Evolutionary conservation across 2,329 filamentous ascomycete species (phyloP).

Genomic region (Metarhizium robertsii): DNA sequence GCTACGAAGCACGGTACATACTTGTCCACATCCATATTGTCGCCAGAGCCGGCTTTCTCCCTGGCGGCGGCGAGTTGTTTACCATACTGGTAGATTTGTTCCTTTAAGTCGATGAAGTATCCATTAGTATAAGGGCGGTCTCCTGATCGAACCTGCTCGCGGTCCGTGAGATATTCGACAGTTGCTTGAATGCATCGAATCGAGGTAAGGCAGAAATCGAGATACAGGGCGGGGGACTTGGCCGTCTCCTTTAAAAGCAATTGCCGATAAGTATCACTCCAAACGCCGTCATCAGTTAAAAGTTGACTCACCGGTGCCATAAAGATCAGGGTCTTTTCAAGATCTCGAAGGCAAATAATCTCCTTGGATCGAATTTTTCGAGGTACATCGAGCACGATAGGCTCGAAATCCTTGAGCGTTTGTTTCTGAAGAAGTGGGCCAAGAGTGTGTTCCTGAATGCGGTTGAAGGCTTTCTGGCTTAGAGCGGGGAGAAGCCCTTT

Average conservation of each 20-base stretch:
- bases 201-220: constrained; percentile 82
- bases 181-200: constrained; percentile 86
- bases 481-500: constrained; percentile 49
- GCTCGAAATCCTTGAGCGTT: constrained; percentile 68
- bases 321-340: constrained; percentile 89
- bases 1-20: constrained; percentile 32
- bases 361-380: constrained; percentile 73
- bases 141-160: constrained; percentile 72
- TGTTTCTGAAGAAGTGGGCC: constrained; percentile 67
- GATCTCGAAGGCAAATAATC: constrained; percentile 82
- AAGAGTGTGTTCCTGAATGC: constrained; percentile 73
- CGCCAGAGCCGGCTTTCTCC: constrained; percentile 51
- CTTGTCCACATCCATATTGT: constrained; percentile 50
- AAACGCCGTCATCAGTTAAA: constrained; percentile 44
- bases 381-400: constrained; percentile 69
- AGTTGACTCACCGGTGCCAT: constrained; percentile 82
- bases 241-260: constrained; percentile 69
- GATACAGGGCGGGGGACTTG: constrained; percentile 61
- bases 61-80: constrained; percentile 70
- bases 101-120: constrained; percentile 93
- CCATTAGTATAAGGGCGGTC: constrained; percentile 91
- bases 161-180: constrained; percentile 75
- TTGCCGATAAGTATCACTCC: constrained; percentile 60
- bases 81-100: constrained; percentile 87
- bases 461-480: constrained; percentile 59